Percentiles rank a stretch among this genome's conserved stretches.
Evolutionary conservation across 2,329 filamentous ascomycete species (phyloP).

Genomic region (Colletotrichum limetticola): DNA sequence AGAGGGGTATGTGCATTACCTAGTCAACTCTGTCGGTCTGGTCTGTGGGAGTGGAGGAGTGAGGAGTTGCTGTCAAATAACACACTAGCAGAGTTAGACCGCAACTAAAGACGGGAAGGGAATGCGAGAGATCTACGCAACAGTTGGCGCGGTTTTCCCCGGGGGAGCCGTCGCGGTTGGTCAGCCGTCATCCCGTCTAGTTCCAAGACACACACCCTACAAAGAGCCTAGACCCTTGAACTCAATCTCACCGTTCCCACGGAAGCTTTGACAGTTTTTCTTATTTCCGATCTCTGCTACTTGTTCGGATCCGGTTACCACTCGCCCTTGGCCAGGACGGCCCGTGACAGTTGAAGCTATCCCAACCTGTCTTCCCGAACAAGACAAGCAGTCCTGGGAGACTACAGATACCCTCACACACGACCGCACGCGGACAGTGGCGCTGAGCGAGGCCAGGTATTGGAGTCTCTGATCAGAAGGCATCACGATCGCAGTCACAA

Average conservation of each 20-base stretch:
- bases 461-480: neutral
- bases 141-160: neutral
- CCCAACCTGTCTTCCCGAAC: constrained; percentile 1
- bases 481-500: constrained; percentile 6
- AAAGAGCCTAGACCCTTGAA: constrained; percentile 4
- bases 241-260: constrained; percentile 9
- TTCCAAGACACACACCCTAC: neutral
- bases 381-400: neutral
- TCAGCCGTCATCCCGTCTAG: neutral
- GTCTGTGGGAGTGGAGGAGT: neutral
- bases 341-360: constrained; percentile 7
- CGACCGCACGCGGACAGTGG: constrained; percentile 20
- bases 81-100: neutral
- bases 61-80: neutral
- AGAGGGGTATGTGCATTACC: neutral
- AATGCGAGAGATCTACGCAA: neutral
- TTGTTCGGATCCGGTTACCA: constrained; percentile 18
- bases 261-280: neutral
- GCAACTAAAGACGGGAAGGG: constrained; percentile 25
- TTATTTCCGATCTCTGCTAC: neutral
- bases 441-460: constrained; percentile 8
- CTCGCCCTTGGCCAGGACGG: neutral
- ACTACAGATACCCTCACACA: neutral
- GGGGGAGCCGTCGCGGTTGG: constrained; percentile 11
- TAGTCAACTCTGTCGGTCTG: neutral